Conservation (phyloP, 768 basidiomycete genomes). For the Lentinula guzmanii region DNA sequence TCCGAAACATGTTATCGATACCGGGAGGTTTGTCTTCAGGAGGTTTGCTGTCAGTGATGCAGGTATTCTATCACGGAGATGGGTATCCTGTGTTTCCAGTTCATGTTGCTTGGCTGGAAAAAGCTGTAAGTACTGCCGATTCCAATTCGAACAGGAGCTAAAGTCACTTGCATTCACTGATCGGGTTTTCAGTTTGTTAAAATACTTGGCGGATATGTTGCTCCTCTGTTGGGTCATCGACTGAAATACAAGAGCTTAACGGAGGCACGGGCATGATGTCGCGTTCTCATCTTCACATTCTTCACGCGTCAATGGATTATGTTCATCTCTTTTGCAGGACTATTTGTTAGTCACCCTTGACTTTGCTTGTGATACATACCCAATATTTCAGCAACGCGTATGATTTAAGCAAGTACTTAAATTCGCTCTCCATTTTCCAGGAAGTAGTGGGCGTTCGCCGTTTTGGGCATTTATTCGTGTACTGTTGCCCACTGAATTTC, state of each 20-base stretch:
- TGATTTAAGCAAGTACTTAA: too few relatives aligned
- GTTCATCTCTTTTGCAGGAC: too few relatives aligned
- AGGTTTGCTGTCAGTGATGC: slow-evolving; percentile 4
- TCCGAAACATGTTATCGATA: neutral
- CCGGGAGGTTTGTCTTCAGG: neutral
- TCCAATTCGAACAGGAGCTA: neutral
- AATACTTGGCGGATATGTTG: neutral
- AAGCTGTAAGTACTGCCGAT: neutral
- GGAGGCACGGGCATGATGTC: neutral
- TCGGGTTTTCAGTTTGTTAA: neutral
- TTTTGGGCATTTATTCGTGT: too few relatives aligned
- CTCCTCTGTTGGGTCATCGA: neutral
- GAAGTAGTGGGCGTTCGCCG: too few relatives aligned
- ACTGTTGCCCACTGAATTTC: too few relatives aligned
- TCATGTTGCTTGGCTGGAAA: neutral
- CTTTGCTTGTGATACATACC: too few relatives aligned
- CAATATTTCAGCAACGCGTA: too few relatives aligned
- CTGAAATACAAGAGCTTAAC: neutral
- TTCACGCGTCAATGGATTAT: too few relatives aligned
- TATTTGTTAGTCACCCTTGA: too few relatives aligned
- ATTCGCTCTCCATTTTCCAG: too few relatives aligned
- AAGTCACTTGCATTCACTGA: neutral
- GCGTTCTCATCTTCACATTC: too few relatives aligned
- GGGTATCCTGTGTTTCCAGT: neutral
- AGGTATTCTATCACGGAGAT: slow-evolving; percentile 2